Conservation (phyloP, 371 early-diverging fungal genomes). For the Amoeboaphelidium protococcarum region DNA sequence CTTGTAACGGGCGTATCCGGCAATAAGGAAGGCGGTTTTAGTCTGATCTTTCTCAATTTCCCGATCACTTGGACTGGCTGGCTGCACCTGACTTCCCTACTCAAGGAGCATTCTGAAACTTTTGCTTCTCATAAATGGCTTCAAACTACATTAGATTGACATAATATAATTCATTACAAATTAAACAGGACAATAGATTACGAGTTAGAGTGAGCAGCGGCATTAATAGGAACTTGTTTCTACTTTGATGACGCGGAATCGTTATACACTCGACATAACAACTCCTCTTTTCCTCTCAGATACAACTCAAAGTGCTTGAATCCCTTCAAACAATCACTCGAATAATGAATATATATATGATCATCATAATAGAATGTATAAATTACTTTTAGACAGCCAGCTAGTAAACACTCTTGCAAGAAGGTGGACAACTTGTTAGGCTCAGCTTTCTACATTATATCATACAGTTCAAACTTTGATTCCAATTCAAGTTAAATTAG, state of each 20-base stretch:
- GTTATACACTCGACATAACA: slow-evolving; percentile 27
- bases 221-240: too few species aligned
- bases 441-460: too few species aligned
- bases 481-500: too few species aligned
- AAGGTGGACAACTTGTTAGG: too few species aligned
- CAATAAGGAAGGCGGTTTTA: slow-evolving; percentile 30
- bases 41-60: slow-evolving; percentile 20
- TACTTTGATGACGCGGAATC: slow-evolving; percentile 3
- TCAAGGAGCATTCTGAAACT: not conserved
- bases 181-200: slow-evolving; percentile 4
- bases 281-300: slow-evolving; percentile 41
- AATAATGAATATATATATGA: too few species aligned
- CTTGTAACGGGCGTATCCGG: slow-evolving; percentile 44
- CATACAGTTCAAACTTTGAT: too few species aligned
- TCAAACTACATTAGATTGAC: slow-evolving; percentile 6
- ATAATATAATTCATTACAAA: slow-evolving; percentile 1
- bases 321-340: slow-evolving; percentile 20
- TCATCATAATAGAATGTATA: too few species aligned
- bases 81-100: slow-evolving; percentile 4
- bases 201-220: not conserved
- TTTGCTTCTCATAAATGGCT: slow-evolving; percentile 3
- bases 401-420: too few species aligned
- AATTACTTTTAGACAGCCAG: too few species aligned
- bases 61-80: slow-evolving; percentile 19
- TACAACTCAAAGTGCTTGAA: slow-evolving; percentile 41